Conservation (phyloP, 257 asterid genomes). For the Lantana camara region DNA sequence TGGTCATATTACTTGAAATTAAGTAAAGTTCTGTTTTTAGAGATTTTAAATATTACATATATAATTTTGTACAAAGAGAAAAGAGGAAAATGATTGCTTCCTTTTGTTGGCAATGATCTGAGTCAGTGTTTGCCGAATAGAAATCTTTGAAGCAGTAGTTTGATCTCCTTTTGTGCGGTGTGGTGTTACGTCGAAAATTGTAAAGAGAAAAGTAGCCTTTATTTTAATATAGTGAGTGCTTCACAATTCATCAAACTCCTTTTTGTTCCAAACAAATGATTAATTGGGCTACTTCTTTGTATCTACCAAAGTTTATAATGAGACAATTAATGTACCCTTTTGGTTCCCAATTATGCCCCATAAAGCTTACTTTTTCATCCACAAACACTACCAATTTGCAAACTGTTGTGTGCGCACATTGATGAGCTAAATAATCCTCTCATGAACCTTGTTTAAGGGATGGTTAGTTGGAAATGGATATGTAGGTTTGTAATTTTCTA, state of each 20-base stretch:
- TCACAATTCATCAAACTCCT: constrained; percentile 38
- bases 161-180: constrained; percentile 22
- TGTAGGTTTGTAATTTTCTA: too few species aligned
- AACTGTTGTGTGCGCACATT: too few species aligned
- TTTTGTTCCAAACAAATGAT: constrained; percentile 34
- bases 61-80: too few species aligned
- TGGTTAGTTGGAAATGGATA: too few species aligned
- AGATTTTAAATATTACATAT: too few species aligned
- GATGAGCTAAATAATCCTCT: too few species aligned
- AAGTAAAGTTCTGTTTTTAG: too few species aligned
- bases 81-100: constrained; percentile 30
- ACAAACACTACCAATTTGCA: too few species aligned
- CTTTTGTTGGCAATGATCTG: constrained; percentile 31
- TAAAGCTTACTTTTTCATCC: neutral
- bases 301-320: neutral
- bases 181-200: constrained; percentile 26
- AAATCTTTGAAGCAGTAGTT: too few species aligned
- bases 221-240: constrained; percentile 33
- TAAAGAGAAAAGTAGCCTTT: constrained; percentile 21
- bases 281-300: constrained; percentile 5
- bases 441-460: too few species aligned
- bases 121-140: constrained; percentile 17
- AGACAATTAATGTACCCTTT: constrained; percentile 6
- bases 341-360: constrained; percentile 6
- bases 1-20: too few species aligned